These are phyloP conservation scores for Proliferodiscus dingleyae DNA, from an alignment of 2,329 filamentous ascomycete species.

Conservation along the genomic window DNA sequence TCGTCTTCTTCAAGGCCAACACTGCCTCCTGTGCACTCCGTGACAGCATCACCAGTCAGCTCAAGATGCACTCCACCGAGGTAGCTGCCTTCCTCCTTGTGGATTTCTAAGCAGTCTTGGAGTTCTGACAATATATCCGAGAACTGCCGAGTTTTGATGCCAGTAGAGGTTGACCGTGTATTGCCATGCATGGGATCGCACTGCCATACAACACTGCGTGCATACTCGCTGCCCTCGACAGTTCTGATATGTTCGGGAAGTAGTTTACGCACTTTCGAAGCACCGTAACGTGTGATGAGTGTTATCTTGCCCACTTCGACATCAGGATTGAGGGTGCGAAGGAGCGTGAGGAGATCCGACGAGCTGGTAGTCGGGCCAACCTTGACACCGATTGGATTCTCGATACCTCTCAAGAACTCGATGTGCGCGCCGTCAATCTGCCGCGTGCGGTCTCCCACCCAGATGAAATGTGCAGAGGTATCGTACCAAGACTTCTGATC, in stretches of 20 bases:
- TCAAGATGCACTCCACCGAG: constrained; percentile 93
- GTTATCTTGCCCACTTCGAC: constrained; percentile 89
- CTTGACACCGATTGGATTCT: constrained; percentile 95
- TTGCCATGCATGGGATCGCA: constrained; percentile 98
- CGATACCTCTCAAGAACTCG: constrained; percentile 94
- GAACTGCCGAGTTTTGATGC: constrained; percentile 91
- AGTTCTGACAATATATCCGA: constrained; percentile 85
- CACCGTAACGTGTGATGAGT: constrained; percentile 92
- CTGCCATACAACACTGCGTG: constrained; percentile 78
- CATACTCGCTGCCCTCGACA: constrained; percentile 72
- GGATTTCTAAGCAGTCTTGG: constrained; percentile 75
- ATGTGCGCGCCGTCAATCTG: constrained; percentile 92
- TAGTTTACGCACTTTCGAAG: constrained; percentile 66
- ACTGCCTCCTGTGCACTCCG: constrained; percentile 89
- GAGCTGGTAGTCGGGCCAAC: constrained; percentile 81
- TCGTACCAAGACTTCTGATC: constrained; percentile 68
- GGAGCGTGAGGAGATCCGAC: constrained; percentile 69
- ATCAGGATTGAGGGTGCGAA: constrained; percentile 79
- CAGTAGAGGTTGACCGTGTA: constrained; percentile 61
- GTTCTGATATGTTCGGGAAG: constrained; percentile 83
- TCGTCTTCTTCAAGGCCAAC: constrained; percentile 85
- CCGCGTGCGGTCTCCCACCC: constrained; percentile 94
- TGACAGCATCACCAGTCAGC: constrained; percentile 91
- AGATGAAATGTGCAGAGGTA: constrained; percentile 94
- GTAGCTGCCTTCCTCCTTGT: constrained; percentile 77